These are phyloP conservation scores for Capsella bursapastoris DNA, from an alignment of 345 rosid genomes.

Conservation along the genomic window DNA sequence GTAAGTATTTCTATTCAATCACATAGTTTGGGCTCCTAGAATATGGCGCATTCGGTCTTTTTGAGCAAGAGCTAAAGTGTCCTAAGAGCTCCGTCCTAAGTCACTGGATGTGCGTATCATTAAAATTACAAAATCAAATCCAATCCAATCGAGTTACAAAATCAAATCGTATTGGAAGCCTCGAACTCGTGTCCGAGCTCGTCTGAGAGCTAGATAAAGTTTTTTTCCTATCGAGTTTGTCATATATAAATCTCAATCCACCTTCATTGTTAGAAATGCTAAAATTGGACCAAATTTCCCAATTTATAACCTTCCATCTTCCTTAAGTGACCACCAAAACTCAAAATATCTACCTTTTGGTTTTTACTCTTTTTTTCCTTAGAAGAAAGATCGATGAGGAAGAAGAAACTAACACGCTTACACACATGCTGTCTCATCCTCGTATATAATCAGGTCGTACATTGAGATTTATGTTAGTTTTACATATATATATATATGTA, in stretches of 20 bases:
- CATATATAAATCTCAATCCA: background rate
- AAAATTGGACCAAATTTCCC: background rate
- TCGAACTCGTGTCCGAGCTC: too few relatives aligned
- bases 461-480: background rate
- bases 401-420: too few relatives aligned
- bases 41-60: too few relatives aligned
- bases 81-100: too few relatives aligned
- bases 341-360: background rate
- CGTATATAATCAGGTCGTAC: background rate
- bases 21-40: too few relatives aligned
- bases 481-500: background rate
- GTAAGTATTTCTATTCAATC: background rate
- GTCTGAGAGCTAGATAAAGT: too few relatives aligned
- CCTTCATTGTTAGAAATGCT: background rate
- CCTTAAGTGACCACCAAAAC: background rate
- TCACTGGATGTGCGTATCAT: too few relatives aligned
- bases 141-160: too few relatives aligned
- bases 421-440: background rate
- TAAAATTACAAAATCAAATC: too few relatives aligned
- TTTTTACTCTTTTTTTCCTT: background rate
- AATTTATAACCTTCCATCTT: background rate
- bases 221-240: background rate
- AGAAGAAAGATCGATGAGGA: background rate
- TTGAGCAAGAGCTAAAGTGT: too few relatives aligned
- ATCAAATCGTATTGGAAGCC: too few relatives aligned